Conservation (phyloP, 805 yeast species). For the Ogataea corticis region DNA sequence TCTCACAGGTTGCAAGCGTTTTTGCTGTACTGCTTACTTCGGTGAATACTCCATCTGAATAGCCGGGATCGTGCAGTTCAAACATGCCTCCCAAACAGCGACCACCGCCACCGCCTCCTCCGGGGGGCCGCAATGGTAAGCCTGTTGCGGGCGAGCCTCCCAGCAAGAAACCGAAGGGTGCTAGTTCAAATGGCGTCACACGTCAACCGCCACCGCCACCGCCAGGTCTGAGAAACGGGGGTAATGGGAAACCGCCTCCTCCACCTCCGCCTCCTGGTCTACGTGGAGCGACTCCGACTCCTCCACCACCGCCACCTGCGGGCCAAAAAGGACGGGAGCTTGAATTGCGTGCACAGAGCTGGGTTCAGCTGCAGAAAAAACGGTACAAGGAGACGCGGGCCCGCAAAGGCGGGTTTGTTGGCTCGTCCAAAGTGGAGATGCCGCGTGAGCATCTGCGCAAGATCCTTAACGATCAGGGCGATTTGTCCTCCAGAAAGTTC, state of each 20-base stretch:
- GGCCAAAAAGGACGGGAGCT: slow-evolving; percentile 31
- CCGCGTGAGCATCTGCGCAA: slow-evolving; percentile 93
- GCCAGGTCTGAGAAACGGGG: slow-evolving; percentile 12
- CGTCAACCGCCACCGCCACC: slow-evolving; percentile 39
- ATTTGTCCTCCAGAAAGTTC: slow-evolving; percentile 74
- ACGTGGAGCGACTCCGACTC: background rate
- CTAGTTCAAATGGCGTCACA: background rate
- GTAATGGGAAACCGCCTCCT: slow-evolving; percentile 24
- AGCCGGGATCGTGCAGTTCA: background rate
- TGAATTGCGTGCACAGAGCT: slow-evolving; percentile 48
- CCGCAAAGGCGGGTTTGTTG: slow-evolving; percentile 48
- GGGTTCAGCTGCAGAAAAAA: slow-evolving; percentile 64
- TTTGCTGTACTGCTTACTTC: background rate
- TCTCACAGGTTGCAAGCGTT: background rate
- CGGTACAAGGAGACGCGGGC: slow-evolving; percentile 44
- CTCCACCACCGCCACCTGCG: slow-evolving; percentile 35
- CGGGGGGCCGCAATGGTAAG: slow-evolving; percentile 4
- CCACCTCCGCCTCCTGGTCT: slow-evolving; percentile 39
- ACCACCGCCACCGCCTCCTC: slow-evolving; percentile 21
- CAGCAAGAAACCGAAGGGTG: slow-evolving; percentile 17
- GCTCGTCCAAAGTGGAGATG: slow-evolving; percentile 72
- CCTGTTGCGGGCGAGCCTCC: slow-evolving; percentile 19
- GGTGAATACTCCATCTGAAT: background rate
- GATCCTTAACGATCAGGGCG: slow-evolving; percentile 80
- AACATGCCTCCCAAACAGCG: slow-evolving; percentile 20